A percentile compares a stretch with the other conserved stretches of the same genome.
Conservation (phyloP, 768 basidiomycete species). For the button mushroom (Agaricus bisporus) region DNA sequence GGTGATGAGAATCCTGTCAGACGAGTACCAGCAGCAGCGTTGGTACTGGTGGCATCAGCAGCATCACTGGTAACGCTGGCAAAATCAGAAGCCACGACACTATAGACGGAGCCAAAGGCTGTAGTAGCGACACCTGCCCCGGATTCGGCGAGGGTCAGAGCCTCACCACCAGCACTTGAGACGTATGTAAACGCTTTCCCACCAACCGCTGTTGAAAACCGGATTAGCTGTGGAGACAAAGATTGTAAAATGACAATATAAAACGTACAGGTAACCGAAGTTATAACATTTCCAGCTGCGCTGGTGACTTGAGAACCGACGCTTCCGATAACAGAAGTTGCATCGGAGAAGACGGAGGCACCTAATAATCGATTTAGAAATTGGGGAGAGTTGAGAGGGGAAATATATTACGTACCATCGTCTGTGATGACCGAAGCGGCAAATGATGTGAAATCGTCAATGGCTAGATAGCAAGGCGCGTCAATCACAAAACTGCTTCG, state of each 20-base stretch:
- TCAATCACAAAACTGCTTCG: background rate
- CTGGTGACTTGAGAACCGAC: conserved; percentile 26
- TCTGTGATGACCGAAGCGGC: conserved; percentile 18
- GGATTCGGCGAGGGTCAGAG: conserved; percentile 48
- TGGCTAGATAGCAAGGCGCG: conserved; percentile 26
- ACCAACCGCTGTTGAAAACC: conserved; percentile 37
- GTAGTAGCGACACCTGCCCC: conserved; percentile 40
- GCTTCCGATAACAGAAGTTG: conserved; percentile 23
- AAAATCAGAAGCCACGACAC: conserved; percentile 33
- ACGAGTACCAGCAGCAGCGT: conserved; percentile 17
- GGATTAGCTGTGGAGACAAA: background rate
- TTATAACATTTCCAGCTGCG: conserved; percentile 25
- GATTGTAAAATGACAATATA: conserved; percentile 12
- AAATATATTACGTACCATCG: conserved; percentile 19
- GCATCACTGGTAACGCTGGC: conserved; percentile 21
- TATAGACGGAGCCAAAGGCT: conserved; percentile 48
- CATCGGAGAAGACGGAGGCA: conserved; percentile 30
- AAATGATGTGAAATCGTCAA: conserved; percentile 5
- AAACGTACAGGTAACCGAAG: conserved; percentile 37
- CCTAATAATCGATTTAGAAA: conserved; percentile 16
- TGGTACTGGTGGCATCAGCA: background rate
- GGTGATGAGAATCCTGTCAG: conserved; percentile 22
- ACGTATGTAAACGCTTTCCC: conserved; percentile 48
- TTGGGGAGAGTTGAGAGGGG: background rate
- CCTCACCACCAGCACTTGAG: conserved; percentile 52